Evolutionary conservation across 495 filamentous ascomycete genomes (phyloP), one percentile per base, ranked within the genome.

Genomic region (Aspergillus asperescens): DNA sequence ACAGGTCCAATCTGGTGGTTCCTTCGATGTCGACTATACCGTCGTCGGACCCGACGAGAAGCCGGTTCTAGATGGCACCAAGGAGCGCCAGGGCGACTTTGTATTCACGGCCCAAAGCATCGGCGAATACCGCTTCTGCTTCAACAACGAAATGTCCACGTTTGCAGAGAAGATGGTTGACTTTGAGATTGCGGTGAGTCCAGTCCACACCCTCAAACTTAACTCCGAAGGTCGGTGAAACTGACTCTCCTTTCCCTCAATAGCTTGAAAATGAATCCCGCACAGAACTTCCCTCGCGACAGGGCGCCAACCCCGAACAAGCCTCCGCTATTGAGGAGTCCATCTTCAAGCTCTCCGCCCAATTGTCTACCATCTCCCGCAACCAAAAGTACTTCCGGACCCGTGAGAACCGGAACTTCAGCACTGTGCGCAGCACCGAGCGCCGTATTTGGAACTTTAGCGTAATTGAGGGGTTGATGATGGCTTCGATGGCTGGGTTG

Each of bases 311-410:
- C 49, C 88, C 92, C 35, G 94, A 99, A 70, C 94, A 99, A 64
- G 91, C 92, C 10, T 82, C 83, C 41, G 85, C 81, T 7, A 80
- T 99, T 28, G 93, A 97, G 65, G 94, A 99, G 73, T 94, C 90
- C 9, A 87, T 97, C 65, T 88, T 89, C 78, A 96, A 96, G 73
- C 76, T 99, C 45, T 96, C 92, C 5, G 83, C 87, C 45, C 89
- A 94, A 63, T 74, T 99, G 31, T 95, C 90, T n/a, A 96, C 92
- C 48, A 92, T 99, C 65, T 89, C 88, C 15, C 84, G 94, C 41
- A 96, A 95, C 75, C 94, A 99, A 67, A 97, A 97, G 66, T 97
- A 97, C 74, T 99, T 99, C 84, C 88, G 94, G 27, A 99, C 94
- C 2, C 83, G 94, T 56, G 94, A 99, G 77, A 97, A 99, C 77